Base-by-base conservation (phyloP, 306 rosid species). In the Prunus mongolica region DNA sequence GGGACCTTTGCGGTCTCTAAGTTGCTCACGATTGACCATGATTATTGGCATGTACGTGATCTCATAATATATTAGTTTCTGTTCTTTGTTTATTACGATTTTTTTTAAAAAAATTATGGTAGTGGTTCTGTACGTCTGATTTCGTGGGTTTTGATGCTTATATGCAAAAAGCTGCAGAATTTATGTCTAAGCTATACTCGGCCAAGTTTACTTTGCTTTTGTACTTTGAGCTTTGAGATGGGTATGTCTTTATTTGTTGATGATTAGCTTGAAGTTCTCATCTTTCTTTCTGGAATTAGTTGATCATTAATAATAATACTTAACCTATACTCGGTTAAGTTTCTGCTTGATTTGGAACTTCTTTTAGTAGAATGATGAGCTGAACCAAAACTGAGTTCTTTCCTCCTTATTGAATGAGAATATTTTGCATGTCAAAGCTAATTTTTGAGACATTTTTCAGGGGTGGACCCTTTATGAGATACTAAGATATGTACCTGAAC, bases 381-480 rank as follows among this genome's bases (percentile, higher is more conserved):
- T 58, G 56, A 45, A 73, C 50, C 28, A 8, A 41, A 72, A 2
- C 58, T 0, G 44, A 57, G 56, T 57, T 57, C 8, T 41, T 41
- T 41, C 51, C 14, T 57, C 11, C 11, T 41, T 41, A 58, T 22
- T 24, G 55, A 44, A 72, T 41, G 45, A 41, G 44, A 25, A 15
- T 64, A 19, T 41, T 67, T 57, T 55, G 54, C 11, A 30, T 49
- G 25, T 49, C 20, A 47, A 54, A 50, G 71, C 57, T 82, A 47
- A 67, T 34, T 45, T 78, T 27, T 24, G 20, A 15, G 52, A 18
- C 70, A n/a, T 76, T 69, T 72, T 79, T 82, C 89, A 95, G 97
- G 97, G 97, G 66, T 95, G 98, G 97, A 95, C 98, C 73, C 80
- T 95, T 79, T 92, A 88, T 82, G 98, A 92, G 88, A 86, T 95